Base-by-base conservation (phyloP, 2,329 filamentous ascomycete genomes). In the Paraphoma chrysanthemicola region DNA sequence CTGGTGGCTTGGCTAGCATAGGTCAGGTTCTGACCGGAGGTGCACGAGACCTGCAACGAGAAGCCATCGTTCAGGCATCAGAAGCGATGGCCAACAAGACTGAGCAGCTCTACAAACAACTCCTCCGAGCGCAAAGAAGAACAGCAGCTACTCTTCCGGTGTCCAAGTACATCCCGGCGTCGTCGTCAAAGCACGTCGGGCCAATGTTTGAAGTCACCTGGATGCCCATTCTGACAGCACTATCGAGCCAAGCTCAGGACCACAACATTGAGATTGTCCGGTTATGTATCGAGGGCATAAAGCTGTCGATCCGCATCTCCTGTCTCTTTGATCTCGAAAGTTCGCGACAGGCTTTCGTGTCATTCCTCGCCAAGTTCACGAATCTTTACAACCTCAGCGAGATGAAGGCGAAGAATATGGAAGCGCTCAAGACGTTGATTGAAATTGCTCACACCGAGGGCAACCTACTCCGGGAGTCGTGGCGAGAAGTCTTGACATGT, bases 171-270 rank as follows among this genome's bases (percentile, higher is more conserved):
- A 96, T 99, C 52, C 91, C 92, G 1, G 95, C 95, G 3, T 95
- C 92, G 1, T 98, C 93, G 0, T 93, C 92, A 74, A 94, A 92
- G 68, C 95, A 99, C 75, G 91, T 97, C 48, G 95, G 95, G 0
- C 93, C 95, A 0, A 99, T 99, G 95, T 98, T 99, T 72, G 93
- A 97, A 69, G 93, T 97, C 23, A 96, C 93, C 0, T 99, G 95
- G 95, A 99, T 98, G 94, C 97, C 94, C 9, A 96, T 97, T 77
- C 90, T 99, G 70, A 98, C 94, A 5, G 93, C 93, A 0, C 84
- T 99, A 28, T 97, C 94, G 1, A 93, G 91, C 48, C 91, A 96
- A 66, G 93, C 95, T 74, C 95, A 98, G 68, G 93, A 97, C 72
- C 91, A 96, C 66, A 97, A 97, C 69, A 82, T 97, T 4, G 93